Conservation (phyloP, 2,329 filamentous ascomycete species). For the Sporothrix curviconia region DNA sequence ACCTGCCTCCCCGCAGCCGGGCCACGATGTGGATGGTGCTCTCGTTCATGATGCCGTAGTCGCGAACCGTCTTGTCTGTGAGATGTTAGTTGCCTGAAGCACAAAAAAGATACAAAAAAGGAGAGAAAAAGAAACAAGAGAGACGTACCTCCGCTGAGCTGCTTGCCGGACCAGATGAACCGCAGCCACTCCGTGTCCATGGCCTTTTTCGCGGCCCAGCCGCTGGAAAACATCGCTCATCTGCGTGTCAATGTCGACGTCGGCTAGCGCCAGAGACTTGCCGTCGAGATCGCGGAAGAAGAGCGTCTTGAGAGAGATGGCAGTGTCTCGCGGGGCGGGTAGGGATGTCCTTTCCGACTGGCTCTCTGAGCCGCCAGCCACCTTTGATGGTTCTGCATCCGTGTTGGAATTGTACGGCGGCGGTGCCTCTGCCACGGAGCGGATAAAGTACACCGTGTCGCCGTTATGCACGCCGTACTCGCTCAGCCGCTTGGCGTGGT, state of each 20-base stretch:
- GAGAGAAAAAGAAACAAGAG: no score
- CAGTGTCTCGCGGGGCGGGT: no score
- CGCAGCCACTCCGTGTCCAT: slow-evolving; percentile 8
- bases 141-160: background rate
- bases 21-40: slow-evolving; percentile 13
- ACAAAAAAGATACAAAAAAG: no score
- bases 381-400: background rate
- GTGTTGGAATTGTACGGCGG: background rate
- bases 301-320: slow-evolving; percentile 7
- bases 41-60: slow-evolving; percentile 13
- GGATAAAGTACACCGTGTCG: slow-evolving; percentile 13
- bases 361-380: background rate
- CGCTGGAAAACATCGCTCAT: background rate
- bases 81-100: no score
- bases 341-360: background rate
- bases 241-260: background rate
- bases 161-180: slow-evolving; percentile 10
- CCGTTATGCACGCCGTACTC: background rate
- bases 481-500: background rate
- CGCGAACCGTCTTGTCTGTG: slow-evolving; percentile 4
- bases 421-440: slow-evolving; percentile 1
- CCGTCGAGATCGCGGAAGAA: slow-evolving; percentile 7
- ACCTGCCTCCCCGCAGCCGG: background rate
- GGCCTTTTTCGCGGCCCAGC: background rate
- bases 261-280: background rate